Conservation (phyloP, 805 yeast species). For the Maudiozyma pseudohumilis region DNA sequence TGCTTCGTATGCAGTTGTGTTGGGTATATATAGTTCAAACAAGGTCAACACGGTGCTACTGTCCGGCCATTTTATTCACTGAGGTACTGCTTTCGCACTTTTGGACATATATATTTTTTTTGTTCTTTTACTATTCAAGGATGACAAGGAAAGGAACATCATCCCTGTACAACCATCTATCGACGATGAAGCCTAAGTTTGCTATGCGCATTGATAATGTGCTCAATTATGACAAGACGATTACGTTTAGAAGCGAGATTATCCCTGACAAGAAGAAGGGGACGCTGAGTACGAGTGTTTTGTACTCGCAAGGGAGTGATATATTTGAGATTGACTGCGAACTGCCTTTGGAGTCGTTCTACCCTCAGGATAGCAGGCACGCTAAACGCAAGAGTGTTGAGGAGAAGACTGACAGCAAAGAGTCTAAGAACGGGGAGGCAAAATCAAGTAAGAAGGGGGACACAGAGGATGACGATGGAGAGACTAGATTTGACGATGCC, state of each 20-base stretch:
- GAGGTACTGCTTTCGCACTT: too few species aligned
- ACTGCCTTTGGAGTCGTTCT: slow-evolving; percentile 22
- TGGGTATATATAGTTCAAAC: too few species aligned
- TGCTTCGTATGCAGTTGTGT: too few species aligned
- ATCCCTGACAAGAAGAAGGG: slow-evolving; percentile 26
- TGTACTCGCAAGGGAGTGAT: slow-evolving; percentile 26
- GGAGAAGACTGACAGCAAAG: background rate
- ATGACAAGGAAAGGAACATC: slow-evolving; percentile 6
- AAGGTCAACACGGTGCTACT: too few species aligned
- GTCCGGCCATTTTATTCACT: too few species aligned
- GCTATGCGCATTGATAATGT: slow-evolving; percentile 25
- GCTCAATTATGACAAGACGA: slow-evolving; percentile 16
- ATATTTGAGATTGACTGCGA: slow-evolving; percentile 24
- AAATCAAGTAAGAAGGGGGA: slow-evolving; percentile 1
- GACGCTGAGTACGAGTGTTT: slow-evolving; percentile 17
- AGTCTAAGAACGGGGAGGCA: slow-evolving; percentile 2
- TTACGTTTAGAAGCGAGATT: slow-evolving; percentile 22
- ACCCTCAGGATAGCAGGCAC: slow-evolving; percentile 1
- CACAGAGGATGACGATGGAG: slow-evolving; percentile 10
- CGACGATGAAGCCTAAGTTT: slow-evolving; percentile 31
- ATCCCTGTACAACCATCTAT: slow-evolving; percentile 23
- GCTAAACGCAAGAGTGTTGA: background rate
- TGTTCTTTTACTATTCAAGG: too few species aligned
- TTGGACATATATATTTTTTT: too few species aligned
- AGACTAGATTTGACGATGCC: slow-evolving; percentile 66